These are phyloP conservation scores for Pseudocercospora cruenta DNA, from an alignment of 2,329 filamentous ascomycete species.

Conservation along the genomic window DNA sequence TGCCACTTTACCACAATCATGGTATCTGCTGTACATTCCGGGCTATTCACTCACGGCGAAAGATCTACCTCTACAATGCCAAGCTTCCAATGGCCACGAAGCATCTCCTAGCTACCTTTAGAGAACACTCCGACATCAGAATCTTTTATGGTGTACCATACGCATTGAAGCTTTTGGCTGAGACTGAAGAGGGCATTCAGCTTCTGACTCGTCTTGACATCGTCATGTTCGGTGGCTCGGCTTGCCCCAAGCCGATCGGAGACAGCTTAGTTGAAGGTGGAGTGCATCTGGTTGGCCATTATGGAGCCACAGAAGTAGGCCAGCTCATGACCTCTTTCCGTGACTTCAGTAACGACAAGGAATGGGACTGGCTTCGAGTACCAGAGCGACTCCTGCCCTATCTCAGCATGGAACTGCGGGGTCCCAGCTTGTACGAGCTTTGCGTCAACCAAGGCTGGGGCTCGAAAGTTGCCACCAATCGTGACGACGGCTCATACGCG, in stretches of 20 bases:
- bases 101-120: slow-evolving; percentile 28
- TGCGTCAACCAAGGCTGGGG: slow-evolving; percentile 41
- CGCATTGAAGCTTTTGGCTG: slow-evolving; percentile 62
- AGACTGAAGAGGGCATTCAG: slow-evolving; percentile 54
- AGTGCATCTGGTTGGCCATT: slow-evolving; percentile 29
- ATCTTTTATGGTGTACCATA: slow-evolving; percentile 67
- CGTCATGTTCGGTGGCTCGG: slow-evolving; percentile 33
- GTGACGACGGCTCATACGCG: slow-evolving; percentile 46
- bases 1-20: slow-evolving; percentile 62
- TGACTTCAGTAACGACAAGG: slow-evolving; percentile 51
- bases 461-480: slow-evolving; percentile 46
- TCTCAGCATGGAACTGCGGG: slow-evolving; percentile 36
- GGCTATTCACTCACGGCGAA: slow-evolving; percentile 53
- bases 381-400: slow-evolving; percentile 24
- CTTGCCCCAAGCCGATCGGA: slow-evolving; percentile 31
- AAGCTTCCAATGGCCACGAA: slow-evolving; percentile 54
- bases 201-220: slow-evolving; percentile 23
- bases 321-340: slow-evolving; percentile 63
- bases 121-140: slow-evolving; percentile 41
- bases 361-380: slow-evolving; percentile 60
- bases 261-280: slow-evolving; percentile 29
- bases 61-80: slow-evolving; percentile 58
- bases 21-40: slow-evolving; percentile 59
- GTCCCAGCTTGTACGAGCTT: slow-evolving; percentile 43
- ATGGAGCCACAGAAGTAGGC: slow-evolving; percentile 59